Base-by-base conservation (phyloP, 805 yeast species). In the Ogataea kodamae region DNA sequence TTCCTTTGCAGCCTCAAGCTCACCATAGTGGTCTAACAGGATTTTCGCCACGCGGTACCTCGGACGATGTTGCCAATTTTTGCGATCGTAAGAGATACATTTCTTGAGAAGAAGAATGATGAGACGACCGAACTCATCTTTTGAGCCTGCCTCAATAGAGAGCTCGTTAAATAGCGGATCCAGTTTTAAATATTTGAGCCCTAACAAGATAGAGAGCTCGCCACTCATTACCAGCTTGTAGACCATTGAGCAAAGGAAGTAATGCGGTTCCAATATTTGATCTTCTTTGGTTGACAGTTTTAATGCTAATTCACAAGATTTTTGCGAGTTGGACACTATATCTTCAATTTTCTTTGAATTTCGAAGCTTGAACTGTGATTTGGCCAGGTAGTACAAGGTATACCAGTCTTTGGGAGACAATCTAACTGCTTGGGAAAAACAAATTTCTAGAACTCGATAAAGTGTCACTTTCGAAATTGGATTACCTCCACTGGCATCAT, bases 61-160 rank as follows among this genome's bases (percentile, higher is more conserved):
- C 1, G 97, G 94, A 33, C 83, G 72, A 52, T 92, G 97, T 33
- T 88, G 95, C 97, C 97, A 88, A 33, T 78, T 84, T 53, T 79
- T 84, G 53, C 82, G 88, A 54, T 90, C 97, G 8, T 72, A 59
- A 0, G 62, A 31, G 11, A 70, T 57, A 3, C 86, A 51, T 37
- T 63, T 72, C 23, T 60, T 61, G 24, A 86, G 55, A 6, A 75
- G 56, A 0, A 52, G 53, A 1, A 81, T 59, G 3, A 81, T 58
- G 9, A 61, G 46, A 6, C 52, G 43, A 34, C 57, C 66, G 42
- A 76, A 66, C 1, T 50, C 52, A 3, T 49, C 42, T n/a, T 52
- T 43, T 40, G 11, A 43, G 36, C 46, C 27, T 36, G 8, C 42
- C 15, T 28, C 35, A 1, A 33, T 33, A 5, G 39, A 24, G 9